Base-by-base conservation (phyloP, 2,329 filamentous ascomycete species). In the Ceratocystis albifundus region DNA sequence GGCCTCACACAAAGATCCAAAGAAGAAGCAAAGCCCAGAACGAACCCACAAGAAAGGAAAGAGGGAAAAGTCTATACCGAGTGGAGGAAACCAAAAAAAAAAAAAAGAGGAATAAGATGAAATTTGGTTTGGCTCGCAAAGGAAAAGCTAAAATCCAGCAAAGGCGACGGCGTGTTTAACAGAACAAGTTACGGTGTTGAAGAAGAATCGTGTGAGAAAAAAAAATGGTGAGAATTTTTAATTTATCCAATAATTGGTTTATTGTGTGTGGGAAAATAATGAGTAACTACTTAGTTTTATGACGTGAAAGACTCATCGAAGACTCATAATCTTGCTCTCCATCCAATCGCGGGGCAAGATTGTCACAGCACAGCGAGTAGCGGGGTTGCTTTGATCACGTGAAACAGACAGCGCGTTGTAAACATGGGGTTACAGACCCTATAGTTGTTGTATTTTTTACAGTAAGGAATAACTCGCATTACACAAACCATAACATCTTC, bases 231-330 rank as follows among this genome's bases (percentile, higher is more conserved):
- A n/a, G 45, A 25, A 7, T 20, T n/a, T 57, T 8, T 1, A 20
- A 63, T n/a, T n/a, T 48, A 36, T 36, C 15, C 22, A 28, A 20
- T 20, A 59, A n/a, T 36, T 36, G n/a, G 22, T 32, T 59, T 59
- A 32, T 28, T 59, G 55, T 36, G 53, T 59, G 55, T 22, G 55
- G 30, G 48, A 25, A 25, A 25, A 28, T 22, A 25, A 28, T 53
- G 48, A 53, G 48, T 7, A 59, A 59, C 28, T 32, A 36, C 55
- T 59, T n/a, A 5, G 22, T 59, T 59, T 30, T 36, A 4, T 36
- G 55, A 59, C 32, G 25, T 30, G 55, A 36, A 59, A 59, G 55
- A 59, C 55, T 59, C 28, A 59, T 59, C 55, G 55, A 28, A 59
- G 46, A 48, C 46, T 48, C 46, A 53, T 8, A 53, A 53, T 53